Base-by-base conservation (phyloP, 805 yeast genomes). In the Barnettozyma sp. region DNA sequence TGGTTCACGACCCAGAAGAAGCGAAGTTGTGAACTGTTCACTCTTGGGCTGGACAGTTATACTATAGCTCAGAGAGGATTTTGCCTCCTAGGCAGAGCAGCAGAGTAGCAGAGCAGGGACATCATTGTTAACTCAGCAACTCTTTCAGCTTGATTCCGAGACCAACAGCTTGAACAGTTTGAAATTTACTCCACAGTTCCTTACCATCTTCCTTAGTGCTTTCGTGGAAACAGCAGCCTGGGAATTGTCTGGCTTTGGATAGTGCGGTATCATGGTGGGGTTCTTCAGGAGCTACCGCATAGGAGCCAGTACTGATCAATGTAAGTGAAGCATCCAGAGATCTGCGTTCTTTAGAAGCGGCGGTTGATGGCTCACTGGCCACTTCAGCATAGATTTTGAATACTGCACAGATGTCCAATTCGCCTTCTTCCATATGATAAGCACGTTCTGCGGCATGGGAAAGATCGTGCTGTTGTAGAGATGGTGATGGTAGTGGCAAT, bases 81-180 rank as follows among this genome's bases (percentile, higher is more conserved):
- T n/a, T n/a, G n/a, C n/a, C n/a, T n/a, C n/a, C n/a, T n/a, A n/a
- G n/a, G n/a, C n/a, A n/a, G n/a, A n/a, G n/a, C n/a, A n/a, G n/a
- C n/a, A n/a, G n/a, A n/a, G n/a, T n/a, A n/a, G n/a, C n/a, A n/a
- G n/a, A n/a, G n/a, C n/a, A n/a, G n/a, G n/a, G n/a, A n/a, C n/a
- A n/a, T n/a, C n/a, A n/a, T n/a, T n/a, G n/a, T n/a, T n/a, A 25
- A 16, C 17, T 30, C 4, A 40, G 14, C 31, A 40, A 25, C 12
- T 34, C 44, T 21, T 30, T 37, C 8, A 40, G n/a, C 26, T 33
- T 37, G 12, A 40, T 34, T 3, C 41, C 41, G 12, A 40, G 20
- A 4, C 44, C 44, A 13, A 40, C 33, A 21, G 39, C 36, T 7
- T 40, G 41, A 10, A 33, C 36, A 3, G 35, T 34, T 25, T 34